A percentile compares a stretch with the other conserved stretches of the same genome.
Evolutionary conservation across 2,329 filamentous ascomycete species (phyloP).

Genomic region (Scopulariopsis brevicaulis): DNA sequence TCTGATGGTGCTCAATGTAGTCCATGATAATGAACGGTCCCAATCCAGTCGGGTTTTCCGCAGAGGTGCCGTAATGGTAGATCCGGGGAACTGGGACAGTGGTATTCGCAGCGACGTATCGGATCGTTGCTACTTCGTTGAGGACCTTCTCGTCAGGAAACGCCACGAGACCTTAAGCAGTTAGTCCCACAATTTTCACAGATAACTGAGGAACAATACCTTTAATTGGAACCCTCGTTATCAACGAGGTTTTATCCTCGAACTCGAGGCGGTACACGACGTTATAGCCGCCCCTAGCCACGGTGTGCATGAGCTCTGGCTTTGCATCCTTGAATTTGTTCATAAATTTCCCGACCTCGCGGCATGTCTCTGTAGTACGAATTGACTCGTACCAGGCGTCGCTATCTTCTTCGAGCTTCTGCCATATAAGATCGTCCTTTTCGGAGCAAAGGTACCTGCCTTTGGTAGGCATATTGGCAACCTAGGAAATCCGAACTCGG

Average conservation of each 20-base stretch:
- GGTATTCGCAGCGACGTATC: slow-evolving; percentile 17
- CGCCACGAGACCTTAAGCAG: slow-evolving; percentile 8
- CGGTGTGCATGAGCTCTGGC: slow-evolving; percentile 11
- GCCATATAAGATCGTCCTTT: slow-evolving; percentile 16
- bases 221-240: slow-evolving; percentile 16
- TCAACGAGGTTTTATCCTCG: slow-evolving; percentile 17
- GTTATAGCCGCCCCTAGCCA: slow-evolving; percentile 17
- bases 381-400: slow-evolving; percentile 14
- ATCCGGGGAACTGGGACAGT: slow-evolving; percentile 21
- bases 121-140: slow-evolving; percentile 22
- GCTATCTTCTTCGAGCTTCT: slow-evolving; percentile 12
- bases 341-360: slow-evolving; percentile 12
- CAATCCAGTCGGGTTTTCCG: slow-evolving; percentile 18
- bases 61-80: slow-evolving; percentile 16
- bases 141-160: slow-evolving; percentile 23
- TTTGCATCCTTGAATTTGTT: slow-evolving; percentile 13
- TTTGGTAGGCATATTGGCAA: slow-evolving; percentile 12
- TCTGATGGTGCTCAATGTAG: slow-evolving; percentile 17
- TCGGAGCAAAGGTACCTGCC: slow-evolving; percentile 11
- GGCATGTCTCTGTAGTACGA: slow-evolving; percentile 9
- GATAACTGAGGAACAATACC: slow-evolving; percentile 6
- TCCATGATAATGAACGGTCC: slow-evolving; percentile 26
- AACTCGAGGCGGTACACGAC: slow-evolving; percentile 18
- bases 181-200: background rate
- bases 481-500: background rate